A percentile compares a stretch with the other conserved stretches of the same genome.
Evolutionary conservation across 371 early-diverging fungal genomes (phyloP).

Genomic region (Rhizopus microsporus): DNA sequence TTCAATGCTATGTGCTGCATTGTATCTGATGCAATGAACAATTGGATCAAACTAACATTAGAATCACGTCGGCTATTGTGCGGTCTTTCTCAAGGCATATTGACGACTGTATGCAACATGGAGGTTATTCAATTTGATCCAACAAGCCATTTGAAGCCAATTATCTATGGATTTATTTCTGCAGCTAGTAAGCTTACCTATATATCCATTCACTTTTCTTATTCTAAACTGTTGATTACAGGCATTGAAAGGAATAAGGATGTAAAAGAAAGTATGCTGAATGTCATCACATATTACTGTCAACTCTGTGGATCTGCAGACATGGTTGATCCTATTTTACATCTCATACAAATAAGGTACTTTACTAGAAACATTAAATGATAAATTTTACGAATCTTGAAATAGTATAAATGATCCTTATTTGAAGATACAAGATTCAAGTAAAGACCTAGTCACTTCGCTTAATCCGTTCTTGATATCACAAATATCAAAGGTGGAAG

Average conservation of each 20-base stretch:
- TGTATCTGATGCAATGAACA: slow-evolving; percentile 17
- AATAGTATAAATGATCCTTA: slow-evolving; percentile 30
- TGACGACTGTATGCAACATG: slow-evolving; percentile 1
- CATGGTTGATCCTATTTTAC: slow-evolving; percentile 20
- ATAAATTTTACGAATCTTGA: no score
- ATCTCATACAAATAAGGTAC: slow-evolving; percentile 29
- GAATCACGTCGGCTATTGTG: slow-evolving; percentile 19
- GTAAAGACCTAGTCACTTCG: slow-evolving; percentile 22
- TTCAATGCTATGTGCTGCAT: slow-evolving; percentile 6
- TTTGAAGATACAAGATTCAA: slow-evolving; percentile 20
- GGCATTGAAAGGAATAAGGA: slow-evolving; percentile 28
- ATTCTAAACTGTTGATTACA: slow-evolving; percentile 4
- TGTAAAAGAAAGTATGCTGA: slow-evolving; percentile 24
- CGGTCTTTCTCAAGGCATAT: slow-evolving; percentile 8
- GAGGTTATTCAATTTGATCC: slow-evolving; percentile 8
- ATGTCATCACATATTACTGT: slow-evolving; percentile 23
- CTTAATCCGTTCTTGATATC: slow-evolving; percentile 34
- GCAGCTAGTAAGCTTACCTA: slow-evolving; percentile 17
- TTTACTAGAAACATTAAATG: neutral
- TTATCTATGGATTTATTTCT: slow-evolving; percentile 13
- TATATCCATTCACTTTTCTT: neutral
- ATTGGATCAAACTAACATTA: slow-evolving; percentile 26
- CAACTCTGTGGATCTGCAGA: slow-evolving; percentile 29
- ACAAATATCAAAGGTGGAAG: slow-evolving; percentile 16
- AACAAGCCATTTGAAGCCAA: slow-evolving; percentile 1